A percentile compares a stretch with the other conserved stretches of the same genome.
These are phyloP conservation scores for Aspergillus kassunensis DNA, from an alignment of 495 filamentous ascomycete genomes.

Conservation along the genomic window DNA sequence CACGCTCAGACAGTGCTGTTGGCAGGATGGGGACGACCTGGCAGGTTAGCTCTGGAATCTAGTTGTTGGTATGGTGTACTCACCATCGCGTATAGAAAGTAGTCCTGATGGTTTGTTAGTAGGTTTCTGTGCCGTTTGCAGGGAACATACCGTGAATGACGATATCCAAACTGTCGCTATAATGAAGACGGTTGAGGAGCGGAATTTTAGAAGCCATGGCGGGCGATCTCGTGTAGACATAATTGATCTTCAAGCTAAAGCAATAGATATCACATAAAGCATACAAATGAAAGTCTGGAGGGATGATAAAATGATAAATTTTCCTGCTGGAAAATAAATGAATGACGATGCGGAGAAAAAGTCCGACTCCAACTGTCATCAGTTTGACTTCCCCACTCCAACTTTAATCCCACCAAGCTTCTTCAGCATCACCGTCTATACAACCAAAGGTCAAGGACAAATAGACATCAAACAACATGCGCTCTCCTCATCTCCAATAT, in stretches of 20 bases:
- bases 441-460: too few species aligned
- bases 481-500: constrained; percentile 54
- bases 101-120: constrained; percentile 35
- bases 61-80: background rate
- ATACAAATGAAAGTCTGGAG: background rate
- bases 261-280: too few species aligned
- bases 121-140: constrained; percentile 34
- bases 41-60: background rate
- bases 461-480: constrained; percentile 13
- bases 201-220: constrained; percentile 46
- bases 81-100: constrained; percentile 35
- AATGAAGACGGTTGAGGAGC: constrained; percentile 60
- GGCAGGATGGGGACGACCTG: constrained; percentile 60
- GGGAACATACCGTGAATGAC: constrained; percentile 56
- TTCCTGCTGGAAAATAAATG: background rate
- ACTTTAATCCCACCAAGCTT: background rate
- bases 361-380: background rate
- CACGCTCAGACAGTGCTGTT: constrained; percentile 52
- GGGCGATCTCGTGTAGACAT: constrained; percentile 10
- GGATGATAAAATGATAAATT: too few species aligned
- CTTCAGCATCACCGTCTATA: background rate
- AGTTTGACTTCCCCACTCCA: background rate
- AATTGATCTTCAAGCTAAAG: too few species aligned
- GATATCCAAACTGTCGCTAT: constrained; percentile 57
- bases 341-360: background rate